Percentiles rank a stretch among this genome's conserved stretches.
Conservation (phyloP, 2,329 filamentous ascomycete genomes). For the Celoporthe dispersa region DNA sequence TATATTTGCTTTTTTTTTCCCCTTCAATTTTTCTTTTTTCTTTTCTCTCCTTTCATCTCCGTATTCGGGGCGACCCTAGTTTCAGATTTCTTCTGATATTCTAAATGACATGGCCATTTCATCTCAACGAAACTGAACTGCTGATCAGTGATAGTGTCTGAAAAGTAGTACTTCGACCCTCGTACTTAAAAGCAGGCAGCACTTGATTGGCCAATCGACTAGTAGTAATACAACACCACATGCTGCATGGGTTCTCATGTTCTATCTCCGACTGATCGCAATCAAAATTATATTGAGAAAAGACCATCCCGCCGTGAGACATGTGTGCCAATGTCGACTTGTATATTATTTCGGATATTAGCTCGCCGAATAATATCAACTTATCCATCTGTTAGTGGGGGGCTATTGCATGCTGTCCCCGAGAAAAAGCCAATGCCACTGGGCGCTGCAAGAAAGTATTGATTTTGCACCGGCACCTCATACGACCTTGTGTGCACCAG, state of each 20-base stretch:
- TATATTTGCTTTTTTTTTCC: background rate
- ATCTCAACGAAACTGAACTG: background rate
- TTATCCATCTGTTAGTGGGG: background rate
- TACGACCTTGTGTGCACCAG: constrained; percentile 3
- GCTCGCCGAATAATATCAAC: background rate
- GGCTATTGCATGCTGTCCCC: background rate
- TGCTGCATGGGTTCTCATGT: no score
- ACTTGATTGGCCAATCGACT: constrained; percentile 29
- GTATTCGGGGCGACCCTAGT: background rate
- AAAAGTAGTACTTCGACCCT: no score
- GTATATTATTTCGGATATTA: background rate
- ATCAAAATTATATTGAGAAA: background rate
- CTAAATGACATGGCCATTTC: background rate
- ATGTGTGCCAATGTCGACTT: background rate
- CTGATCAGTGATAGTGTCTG: background rate
- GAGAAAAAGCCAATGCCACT: background rate
- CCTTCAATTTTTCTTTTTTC: background rate
- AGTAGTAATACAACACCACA: background rate
- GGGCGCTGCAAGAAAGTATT: background rate
- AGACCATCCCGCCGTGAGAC: background rate
- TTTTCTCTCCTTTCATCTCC: background rate
- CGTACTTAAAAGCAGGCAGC: background rate
- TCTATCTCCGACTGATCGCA: background rate
- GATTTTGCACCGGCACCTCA: background rate
- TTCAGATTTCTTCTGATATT: background rate